A percentile compares a stretch with the other conserved stretches of the same genome.
Conservation (phyloP, 345 rosid species). For the Pistacia vera region DNA sequence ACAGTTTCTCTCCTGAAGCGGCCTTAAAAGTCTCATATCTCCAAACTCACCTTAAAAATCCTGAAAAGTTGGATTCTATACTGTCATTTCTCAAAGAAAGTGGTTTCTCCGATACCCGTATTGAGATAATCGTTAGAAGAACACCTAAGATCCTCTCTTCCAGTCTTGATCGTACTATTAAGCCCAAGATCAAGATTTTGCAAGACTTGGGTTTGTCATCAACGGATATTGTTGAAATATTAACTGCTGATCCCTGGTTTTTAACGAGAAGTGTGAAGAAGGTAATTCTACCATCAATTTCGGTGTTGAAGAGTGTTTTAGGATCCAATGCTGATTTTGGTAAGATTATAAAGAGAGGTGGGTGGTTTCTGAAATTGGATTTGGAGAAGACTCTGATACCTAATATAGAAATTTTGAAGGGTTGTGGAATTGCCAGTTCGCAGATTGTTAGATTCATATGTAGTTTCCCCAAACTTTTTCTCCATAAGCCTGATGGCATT, state of each 20-base stretch:
- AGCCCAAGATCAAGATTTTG: constrained; percentile 21
- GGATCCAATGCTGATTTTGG: constrained; percentile 22
- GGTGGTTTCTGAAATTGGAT: constrained; percentile 28
- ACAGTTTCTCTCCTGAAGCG: constrained; percentile 26
- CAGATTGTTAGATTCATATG: constrained; percentile 26
- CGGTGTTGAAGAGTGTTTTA: constrained; percentile 22
- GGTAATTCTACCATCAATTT: constrained; percentile 16
- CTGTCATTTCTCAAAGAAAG: constrained; percentile 30
- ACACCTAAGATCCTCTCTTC: constrained; percentile 21
- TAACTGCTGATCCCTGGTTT: constrained; percentile 33
- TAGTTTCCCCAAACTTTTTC: constrained; percentile 26
- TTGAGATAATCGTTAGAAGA: constrained; percentile 24
- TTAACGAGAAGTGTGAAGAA: constrained; percentile 24
- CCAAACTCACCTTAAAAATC: neutral
- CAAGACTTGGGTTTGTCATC: constrained; percentile 25
- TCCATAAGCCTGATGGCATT: constrained; percentile 23
- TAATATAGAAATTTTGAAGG: constrained; percentile 22
- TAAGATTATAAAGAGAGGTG: constrained; percentile 15
- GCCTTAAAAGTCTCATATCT: constrained; percentile 26
- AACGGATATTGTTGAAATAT: constrained; percentile 16
- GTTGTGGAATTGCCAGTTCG: constrained; percentile 25
- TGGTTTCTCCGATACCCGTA: constrained; percentile 32
- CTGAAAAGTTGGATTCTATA: constrained; percentile 21
- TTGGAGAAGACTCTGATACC: constrained; percentile 37
- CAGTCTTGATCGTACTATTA: constrained; percentile 22